A percentile compares a stretch with the other conserved stretches of the same genome.
Evolutionary conservation across 495 filamentous ascomycete genomes (phyloP).

Genomic region (Hypoxylon lenormandii): DNA sequence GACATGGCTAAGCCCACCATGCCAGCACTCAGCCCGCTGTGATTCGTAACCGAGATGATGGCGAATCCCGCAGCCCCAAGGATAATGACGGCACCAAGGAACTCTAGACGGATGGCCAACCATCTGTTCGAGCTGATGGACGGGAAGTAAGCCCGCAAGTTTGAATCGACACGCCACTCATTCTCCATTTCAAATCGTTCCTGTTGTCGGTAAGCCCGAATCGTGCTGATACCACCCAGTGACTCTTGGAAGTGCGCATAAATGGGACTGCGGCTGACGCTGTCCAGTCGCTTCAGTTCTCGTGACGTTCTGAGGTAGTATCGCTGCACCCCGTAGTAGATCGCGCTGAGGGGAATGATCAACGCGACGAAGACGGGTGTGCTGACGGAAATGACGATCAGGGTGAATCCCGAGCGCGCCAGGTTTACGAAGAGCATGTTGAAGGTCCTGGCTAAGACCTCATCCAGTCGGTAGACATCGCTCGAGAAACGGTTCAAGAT

Average conservation of each 20-base stretch:
- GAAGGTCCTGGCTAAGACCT: conserved; percentile 90
- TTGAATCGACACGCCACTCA: conserved; percentile 97
- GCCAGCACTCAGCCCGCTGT: conserved; percentile 75
- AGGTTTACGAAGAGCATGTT: conserved; percentile 94
- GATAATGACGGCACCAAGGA: conserved; percentile 95
- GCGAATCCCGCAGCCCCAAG: conserved; percentile 84
- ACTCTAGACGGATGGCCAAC: conserved; percentile 94
- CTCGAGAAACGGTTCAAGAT: conserved; percentile 98
- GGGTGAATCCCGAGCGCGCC: conserved; percentile 84
- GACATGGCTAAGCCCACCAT: conserved; percentile 95
- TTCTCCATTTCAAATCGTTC: conserved; percentile 90
- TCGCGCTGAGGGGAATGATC: conserved; percentile 79
- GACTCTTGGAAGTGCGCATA: conserved; percentile 99
- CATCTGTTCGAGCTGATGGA: conserved; percentile 96
- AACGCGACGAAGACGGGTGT: conserved; percentile 85
- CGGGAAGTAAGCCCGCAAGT: conserved; percentile 94
- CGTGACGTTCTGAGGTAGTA: conserved; percentile 97
- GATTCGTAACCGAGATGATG: conserved; percentile 80
- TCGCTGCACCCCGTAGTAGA: conserved; percentile 94
- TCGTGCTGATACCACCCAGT: conserved; percentile 93
- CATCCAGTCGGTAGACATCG: conserved; percentile 95
- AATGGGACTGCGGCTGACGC: conserved; percentile 92
- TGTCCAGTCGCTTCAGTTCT: conserved; percentile 95
- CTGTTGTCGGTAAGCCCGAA: conserved; percentile 93
- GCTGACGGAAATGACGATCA: conserved; percentile 82